Base-by-base conservation (phyloP, 2,329 filamentous ascomycete species). In the Colletotrichum scovillei region DNA sequence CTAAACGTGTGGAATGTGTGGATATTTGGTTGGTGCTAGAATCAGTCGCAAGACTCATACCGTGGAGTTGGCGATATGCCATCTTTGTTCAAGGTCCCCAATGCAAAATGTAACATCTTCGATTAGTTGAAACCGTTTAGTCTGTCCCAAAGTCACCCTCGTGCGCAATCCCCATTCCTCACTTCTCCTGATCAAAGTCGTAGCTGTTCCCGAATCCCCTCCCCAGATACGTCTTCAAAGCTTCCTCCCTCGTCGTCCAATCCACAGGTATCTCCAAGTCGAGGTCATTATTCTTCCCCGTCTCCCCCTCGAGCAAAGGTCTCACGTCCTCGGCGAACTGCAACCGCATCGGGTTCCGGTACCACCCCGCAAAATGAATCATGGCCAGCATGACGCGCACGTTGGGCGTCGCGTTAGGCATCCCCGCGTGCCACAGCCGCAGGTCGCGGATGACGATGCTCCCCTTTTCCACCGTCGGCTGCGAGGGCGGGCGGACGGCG, bases 341-440 rank as follows among this genome's bases (percentile, higher is more conserved):
- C 22, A 92, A 80, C 42, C 81, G 80, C 90, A 92, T 92, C 2
- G 80, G 79, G 75, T 91, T 92, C 1, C 85, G 79, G 63, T 90
- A 90, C 88, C 88, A 90, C 0, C 84, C 85, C 0, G 89, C 88
- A 76, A 91, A 91, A 77, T 89, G 88, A 55, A 90, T 89, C 82
- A 89, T 85, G 42, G 88, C 88, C n/a, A 91, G 79, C 89, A 91
- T 91, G 22, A 91, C 84, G 30, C 89, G 80, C 19, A 87, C 84
- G 7, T 85, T 80, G 5, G 84, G 79, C 1, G 86, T 87, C 55
- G 79, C 76, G 75, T 92, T 92, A 1, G 89, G 89, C 87, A 91
- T 90, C 0, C 90, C 90, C 0, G 89, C 89, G 78, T 92, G 90
- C 90, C 90, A 92, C 5, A 91, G 84, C 28, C 90, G 82, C 66